Evolutionary conservation across 148 eudicot species (phyloP), one percentile per base, ranked within the genome.

Genomic region (Nyssa sinensis): DNA sequence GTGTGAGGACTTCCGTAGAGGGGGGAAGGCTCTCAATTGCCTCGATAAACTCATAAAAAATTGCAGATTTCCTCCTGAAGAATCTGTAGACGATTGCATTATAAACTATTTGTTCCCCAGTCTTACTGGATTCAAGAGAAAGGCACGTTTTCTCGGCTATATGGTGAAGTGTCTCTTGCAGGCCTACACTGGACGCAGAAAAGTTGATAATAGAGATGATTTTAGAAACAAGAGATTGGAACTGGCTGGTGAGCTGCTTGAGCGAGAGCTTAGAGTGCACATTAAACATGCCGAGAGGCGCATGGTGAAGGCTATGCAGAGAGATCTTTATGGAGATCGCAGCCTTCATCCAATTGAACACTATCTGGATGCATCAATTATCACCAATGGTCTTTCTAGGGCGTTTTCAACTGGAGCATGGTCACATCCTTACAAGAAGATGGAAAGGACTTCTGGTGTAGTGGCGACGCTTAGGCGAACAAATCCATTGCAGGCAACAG

Each of bases 401-500:
- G 93, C 97, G 19, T 95, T 95, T 81, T 90, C 98, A 21, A 92
- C 94, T 2, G 98, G 98, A 39, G 82, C 81, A 8, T 95, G 98
- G 98, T 70, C 84, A 1, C 98, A 95, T 76, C 91, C 97, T 65
- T 95, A 78, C 71, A 92, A 82, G 71, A 92, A 55, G 78, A 74
- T 83, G 67, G 98, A 95, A 59, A 86, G 90, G 76, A 85, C 83
- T 10, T 81, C 87, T 51, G 98, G 98, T 68, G 88, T 95, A 1
- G 98, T 95, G 72, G 96, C 96, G 11, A 90, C 81, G 53, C 89
- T 95, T 16, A 82, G 98, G 75, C 84, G 98, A 64, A 90, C 97
- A 57, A 95, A 95, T 77, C 97, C 98, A 1, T 78, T 95, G 81
- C 98, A 95, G 72, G 75, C 84, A 23, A 84, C 57, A 4, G 81